These are phyloP conservation scores for Dictyostelium discoideum DNA, from an alignment of 78 protist genomes.

Conservation along the genomic window dicty_2.7 NC_007089.4:53001-53500, in stretches of 20 bases:
- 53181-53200: background rate
- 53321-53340: background rate
- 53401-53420: background rate
- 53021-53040: background rate
- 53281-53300: background rate
- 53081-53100: background rate
- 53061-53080: background rate
- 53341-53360: background rate
- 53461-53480: background rate
- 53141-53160: background rate
- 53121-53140: background rate
- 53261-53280: background rate
- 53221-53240: background rate
- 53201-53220: background rate
- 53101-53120: background rate
- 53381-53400: background rate
- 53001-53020: background rate
- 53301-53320: background rate
- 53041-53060: background rate
- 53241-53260: background rate
- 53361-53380: background rate
- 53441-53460: background rate
- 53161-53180: background rate
- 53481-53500: background rate
- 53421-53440: background rate